Percentiles rank a stretch among this genome's conserved stretches.
Evolutionary conservation across 179 eudicot genomes (phyloP).

Genomic region (Sideroxylon spinosum): DNA sequence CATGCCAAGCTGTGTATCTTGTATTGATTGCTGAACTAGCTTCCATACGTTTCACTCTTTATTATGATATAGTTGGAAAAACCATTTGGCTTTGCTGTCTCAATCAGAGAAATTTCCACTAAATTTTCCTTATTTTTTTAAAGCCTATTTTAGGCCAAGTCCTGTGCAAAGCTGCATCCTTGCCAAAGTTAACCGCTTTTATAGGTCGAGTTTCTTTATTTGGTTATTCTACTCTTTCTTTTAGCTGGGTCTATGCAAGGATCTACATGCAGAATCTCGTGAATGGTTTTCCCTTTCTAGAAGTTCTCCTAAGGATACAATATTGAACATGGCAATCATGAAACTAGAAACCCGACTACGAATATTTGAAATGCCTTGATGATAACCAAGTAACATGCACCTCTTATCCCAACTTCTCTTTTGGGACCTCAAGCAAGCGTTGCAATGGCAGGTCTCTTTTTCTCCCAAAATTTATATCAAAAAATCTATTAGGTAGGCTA

Average conservation of each 20-base stretch:
- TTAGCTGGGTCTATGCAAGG: neutral
- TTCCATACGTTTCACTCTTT: neutral
- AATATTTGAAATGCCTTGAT: neutral
- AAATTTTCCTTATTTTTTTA: neutral
- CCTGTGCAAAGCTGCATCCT: neutral
- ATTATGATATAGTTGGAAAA: neutral
- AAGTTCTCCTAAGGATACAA: neutral
- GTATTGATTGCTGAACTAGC: neutral
- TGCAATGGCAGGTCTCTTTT: neutral
- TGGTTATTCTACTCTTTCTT: neutral
- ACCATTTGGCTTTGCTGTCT: neutral
- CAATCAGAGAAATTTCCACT: neutral
- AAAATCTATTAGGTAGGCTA: neutral
- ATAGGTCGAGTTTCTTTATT: neutral
- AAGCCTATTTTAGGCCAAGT: neutral
- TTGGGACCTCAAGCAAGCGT: neutral
- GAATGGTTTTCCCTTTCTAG: neutral
- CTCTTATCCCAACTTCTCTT: neutral
- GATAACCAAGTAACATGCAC: neutral
- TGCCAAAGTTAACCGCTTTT: neutral
- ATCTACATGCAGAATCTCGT: neutral
- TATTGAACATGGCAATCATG: neutral
- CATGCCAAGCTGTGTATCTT: neutral
- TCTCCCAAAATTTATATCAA: neutral
- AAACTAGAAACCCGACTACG: neutral